These are phyloP conservation scores for Aspergillus cristatus DNA, from an alignment of 495 filamentous ascomycete species.

Conservation along the genomic window DNA sequence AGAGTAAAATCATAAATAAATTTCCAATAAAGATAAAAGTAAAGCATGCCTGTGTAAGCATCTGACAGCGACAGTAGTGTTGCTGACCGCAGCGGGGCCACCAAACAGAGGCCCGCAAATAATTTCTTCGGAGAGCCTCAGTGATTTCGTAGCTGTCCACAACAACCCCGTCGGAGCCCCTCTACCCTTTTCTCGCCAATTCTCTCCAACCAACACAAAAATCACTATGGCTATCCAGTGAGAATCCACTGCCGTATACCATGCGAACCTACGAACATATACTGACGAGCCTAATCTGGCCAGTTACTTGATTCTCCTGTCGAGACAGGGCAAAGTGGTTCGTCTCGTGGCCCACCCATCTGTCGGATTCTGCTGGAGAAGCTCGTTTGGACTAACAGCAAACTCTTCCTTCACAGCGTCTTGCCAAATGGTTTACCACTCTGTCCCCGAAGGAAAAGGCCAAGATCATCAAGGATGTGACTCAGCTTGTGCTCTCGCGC, in stretches of 20 bases:
- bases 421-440: constrained; percentile 99
- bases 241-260: constrained; percentile 10
- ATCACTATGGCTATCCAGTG: constrained; percentile 54
- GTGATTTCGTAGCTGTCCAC: constrained; percentile 5
- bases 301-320: constrained; percentile 95
- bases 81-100: constrained; percentile 26
- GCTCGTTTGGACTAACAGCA: constrained; percentile 15
- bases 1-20: no score
- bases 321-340: constrained; percentile 98
- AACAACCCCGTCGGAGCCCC: constrained; percentile 12
- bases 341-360: constrained; percentile 35
- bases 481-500: constrained; percentile 90
- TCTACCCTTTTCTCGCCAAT: constrained; percentile 13
- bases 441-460: constrained; percentile 97
- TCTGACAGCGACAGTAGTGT: no score
- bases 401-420: constrained; percentile 53
- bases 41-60: no score
- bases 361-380: constrained; percentile 16
- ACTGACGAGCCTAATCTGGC: constrained; percentile 28
- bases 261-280: neutral
- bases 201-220: neutral
- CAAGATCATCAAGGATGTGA: constrained; percentile 99
- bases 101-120: constrained; percentile 21
- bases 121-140: constrained; percentile 31
- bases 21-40: no score